Percentiles rank a stretch among this genome's conserved stretches.
phyloP scores from a whole-genome alignment of 441 rosid species.

The Euphorbia schlechtendalii region DNA sequence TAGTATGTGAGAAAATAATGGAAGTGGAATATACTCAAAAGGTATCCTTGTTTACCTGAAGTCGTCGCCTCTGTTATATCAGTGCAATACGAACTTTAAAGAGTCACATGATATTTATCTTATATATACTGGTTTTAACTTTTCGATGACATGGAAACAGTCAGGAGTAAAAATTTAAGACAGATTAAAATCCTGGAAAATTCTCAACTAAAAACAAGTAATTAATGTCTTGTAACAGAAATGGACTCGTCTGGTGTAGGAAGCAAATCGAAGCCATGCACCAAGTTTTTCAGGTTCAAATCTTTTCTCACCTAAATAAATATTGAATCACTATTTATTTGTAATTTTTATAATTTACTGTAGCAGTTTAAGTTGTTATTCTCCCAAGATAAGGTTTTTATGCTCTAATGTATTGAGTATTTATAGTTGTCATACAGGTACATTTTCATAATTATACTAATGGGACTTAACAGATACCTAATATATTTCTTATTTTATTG shows the following conservation, averaged over 20 bases:
- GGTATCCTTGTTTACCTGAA: neutral
- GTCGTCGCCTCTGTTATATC: neutral
- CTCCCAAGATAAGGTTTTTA: conserved; percentile 15
- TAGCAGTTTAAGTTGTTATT: conserved; percentile 23
- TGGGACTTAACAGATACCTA: conserved; percentile 25
- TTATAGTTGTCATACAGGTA: conserved; percentile 41
- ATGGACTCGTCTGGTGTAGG: conserved; percentile 54
- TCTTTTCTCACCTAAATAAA: conserved; percentile 36
- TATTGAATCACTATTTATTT: conserved; percentile 6
- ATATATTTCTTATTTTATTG: conserved; percentile 9
- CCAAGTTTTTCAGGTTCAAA: conserved; percentile 65
- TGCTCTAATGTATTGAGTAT: conserved; percentile 37
- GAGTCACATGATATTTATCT: neutral
- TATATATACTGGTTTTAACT: neutral
- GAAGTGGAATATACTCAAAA: neutral
- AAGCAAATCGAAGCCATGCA: conserved; percentile 74
- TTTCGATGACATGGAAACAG: conserved; percentile 9
- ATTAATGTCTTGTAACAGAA: conserved; percentile 83
- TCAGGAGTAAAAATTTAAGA: conserved; percentile 11
- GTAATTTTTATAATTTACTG: conserved; percentile 19
- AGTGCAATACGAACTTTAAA: conserved; percentile 3
- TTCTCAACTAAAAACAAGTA: conserved; percentile 45
- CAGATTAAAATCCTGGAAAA: conserved; percentile 27
- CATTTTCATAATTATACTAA: conserved; percentile 20
- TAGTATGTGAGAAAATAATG: neutral